Evolutionary conservation across 495 filamentous ascomycete species (phyloP).

Genomic region (Xanthoparmelia taractica): DNA sequence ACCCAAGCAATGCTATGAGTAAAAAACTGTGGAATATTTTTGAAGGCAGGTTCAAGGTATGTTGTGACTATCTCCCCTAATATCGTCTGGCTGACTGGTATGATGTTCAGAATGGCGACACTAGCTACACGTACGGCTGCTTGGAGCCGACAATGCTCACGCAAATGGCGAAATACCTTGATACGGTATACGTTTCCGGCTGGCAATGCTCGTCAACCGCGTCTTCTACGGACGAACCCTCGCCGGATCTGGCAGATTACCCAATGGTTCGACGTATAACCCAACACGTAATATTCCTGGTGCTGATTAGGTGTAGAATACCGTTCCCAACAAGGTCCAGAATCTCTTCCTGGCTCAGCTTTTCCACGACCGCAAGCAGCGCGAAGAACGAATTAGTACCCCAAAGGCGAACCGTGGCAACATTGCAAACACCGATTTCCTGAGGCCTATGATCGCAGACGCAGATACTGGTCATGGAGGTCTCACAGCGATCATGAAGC

Average conservation of each 20-base stretch:
- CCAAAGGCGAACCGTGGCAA: conserved; percentile 64
- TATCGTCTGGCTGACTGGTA: conserved; percentile 8
- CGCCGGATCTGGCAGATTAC: conserved; percentile 96
- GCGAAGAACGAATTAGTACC: conserved; percentile 80
- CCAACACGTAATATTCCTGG: neutral
- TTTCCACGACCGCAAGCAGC: conserved; percentile 98
- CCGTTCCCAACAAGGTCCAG: conserved; percentile 94
- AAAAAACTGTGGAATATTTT: conserved; percentile 95
- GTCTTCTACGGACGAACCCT: conserved; percentile 87
- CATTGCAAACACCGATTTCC: conserved; percentile 81
- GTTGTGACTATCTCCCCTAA: conserved; percentile 15
- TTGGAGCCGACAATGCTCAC: conserved; percentile 97
- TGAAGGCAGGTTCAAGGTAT: conserved; percentile 74
- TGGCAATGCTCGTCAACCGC: conserved; percentile 98
- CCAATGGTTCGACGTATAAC: conserved; percentile 61
- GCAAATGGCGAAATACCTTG: conserved; percentile 97
- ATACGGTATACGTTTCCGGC: conserved; percentile 96
- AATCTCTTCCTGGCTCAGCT: conserved; percentile 97
- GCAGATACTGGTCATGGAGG: conserved; percentile 97
- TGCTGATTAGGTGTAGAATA: conserved; percentile 53
- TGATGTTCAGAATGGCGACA: conserved; percentile 57
- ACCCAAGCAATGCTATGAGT: conserved; percentile 74
- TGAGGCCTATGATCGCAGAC: conserved; percentile 93
- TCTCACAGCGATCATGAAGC: conserved; percentile 96
- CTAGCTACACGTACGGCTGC: conserved; percentile 93